phyloP scores from a whole-genome alignment of 2,329 filamentous ascomycete species.

The Lomentospora prolificans region DNA sequence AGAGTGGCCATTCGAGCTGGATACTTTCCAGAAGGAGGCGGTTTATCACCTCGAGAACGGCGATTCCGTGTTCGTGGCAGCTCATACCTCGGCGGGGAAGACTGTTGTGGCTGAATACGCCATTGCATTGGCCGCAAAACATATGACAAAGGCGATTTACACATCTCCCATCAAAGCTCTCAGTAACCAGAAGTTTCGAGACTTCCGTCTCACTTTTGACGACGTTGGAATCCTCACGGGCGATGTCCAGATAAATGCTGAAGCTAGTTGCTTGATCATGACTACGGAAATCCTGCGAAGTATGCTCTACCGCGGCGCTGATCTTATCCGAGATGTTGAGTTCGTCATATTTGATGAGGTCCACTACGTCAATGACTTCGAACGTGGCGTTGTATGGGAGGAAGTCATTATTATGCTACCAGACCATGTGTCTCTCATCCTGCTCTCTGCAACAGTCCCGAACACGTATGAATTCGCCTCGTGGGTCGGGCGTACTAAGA shows the following conservation, averaged over 20 bases:
- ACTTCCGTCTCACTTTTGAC: constrained; percentile 82
- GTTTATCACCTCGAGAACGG: constrained; percentile 95
- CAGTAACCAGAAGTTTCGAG: constrained; percentile 97
- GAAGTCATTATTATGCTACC: constrained; percentile 99
- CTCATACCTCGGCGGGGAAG: constrained; percentile 95
- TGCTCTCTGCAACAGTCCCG: constrained; percentile 91
- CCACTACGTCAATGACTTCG: constrained; percentile 94
- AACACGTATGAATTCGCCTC: constrained; percentile 98
- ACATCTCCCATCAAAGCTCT: constrained; percentile 97
- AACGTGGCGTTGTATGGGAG: constrained; percentile 97
- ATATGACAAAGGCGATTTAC: constrained; percentile 99
- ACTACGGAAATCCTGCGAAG: constrained; percentile 95
- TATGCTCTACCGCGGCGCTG: constrained; percentile 94
- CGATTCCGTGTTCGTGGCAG: constrained; percentile 95
- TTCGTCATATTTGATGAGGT: constrained; percentile 99
- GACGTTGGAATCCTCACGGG: constrained; percentile 96
- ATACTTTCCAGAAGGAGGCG: constrained; percentile 97
- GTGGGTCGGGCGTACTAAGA: constrained; percentile 96
- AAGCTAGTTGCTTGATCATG: constrained; percentile 98
- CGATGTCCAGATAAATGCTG: constrained; percentile 94
- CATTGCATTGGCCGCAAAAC: constrained; percentile 89
- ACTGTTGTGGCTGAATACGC: constrained; percentile 98
- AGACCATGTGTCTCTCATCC: constrained; percentile 89
- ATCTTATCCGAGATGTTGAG: constrained; percentile 92
- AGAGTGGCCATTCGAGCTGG: constrained; percentile 93